phyloP scores from a whole-genome alignment of 306 rosid genomes.

The Quercus variabilis region DNA sequence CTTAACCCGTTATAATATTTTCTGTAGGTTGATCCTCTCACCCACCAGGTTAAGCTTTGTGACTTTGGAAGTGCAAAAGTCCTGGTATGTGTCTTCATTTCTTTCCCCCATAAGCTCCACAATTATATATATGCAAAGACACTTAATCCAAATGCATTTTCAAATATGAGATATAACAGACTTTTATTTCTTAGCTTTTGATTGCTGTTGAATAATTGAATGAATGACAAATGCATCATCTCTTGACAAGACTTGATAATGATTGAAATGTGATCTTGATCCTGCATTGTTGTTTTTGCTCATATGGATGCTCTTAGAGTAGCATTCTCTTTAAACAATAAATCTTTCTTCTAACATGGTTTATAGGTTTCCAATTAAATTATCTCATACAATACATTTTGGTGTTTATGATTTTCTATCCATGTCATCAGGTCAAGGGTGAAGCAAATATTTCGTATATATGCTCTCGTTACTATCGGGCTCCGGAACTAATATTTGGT shows the following conservation, averaged over 20 bases:
- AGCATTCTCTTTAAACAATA: not conserved
- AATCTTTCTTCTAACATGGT: not conserved
- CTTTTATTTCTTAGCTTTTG: not conserved
- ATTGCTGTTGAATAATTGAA: not conserved
- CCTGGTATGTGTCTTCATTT: slow-evolving; percentile 52
- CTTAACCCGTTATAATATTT: slow-evolving; percentile 11
- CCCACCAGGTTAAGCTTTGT: slow-evolving; percentile 93
- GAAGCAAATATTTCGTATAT: slow-evolving; percentile 90
- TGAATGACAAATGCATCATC: not conserved
- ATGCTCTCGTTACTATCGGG: slow-evolving; percentile 96
- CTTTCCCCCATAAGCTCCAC: slow-evolving; percentile 4
- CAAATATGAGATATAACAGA: too few relatives aligned
- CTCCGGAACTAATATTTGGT: slow-evolving; percentile 98
- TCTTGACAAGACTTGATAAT: not conserved
- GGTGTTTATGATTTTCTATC: slow-evolving; percentile 6
- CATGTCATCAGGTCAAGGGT: slow-evolving; percentile 61
- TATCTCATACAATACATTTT: not conserved
- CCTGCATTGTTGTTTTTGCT: not conserved
- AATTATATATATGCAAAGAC: not conserved
- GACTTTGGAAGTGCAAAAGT: slow-evolving; percentile 98
- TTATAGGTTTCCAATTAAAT: not conserved
- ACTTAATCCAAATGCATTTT: not conserved
- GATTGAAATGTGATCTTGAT: not conserved
- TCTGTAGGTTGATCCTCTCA: slow-evolving; percentile 79
- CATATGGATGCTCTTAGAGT: not conserved